These are phyloP conservation scores for Gnaphalium uliginosum DNA, from an alignment of 129 eudicot species.

Conservation along the genomic window DNA sequence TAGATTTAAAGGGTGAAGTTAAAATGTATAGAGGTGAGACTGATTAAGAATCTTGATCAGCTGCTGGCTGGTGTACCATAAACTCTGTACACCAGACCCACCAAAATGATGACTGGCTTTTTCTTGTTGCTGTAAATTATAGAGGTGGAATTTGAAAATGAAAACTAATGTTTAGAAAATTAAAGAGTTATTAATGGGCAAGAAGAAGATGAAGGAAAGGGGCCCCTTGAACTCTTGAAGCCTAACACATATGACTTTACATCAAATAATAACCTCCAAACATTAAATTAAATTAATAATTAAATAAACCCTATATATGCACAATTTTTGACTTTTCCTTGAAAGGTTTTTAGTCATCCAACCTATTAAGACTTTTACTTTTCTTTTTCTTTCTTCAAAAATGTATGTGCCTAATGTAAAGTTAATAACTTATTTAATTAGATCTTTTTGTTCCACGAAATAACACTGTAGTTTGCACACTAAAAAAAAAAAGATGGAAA, in stretches of 20 bases:
- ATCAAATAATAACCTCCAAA: slow-evolving; percentile 6
- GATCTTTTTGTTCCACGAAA: too few species aligned
- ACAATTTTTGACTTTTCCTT: slow-evolving; percentile 4
- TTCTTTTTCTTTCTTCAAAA: too few species aligned
- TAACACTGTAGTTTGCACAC: too few species aligned
- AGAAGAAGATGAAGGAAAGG: slow-evolving; percentile 13
- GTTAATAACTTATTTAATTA: too few species aligned
- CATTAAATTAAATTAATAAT: too few species aligned
- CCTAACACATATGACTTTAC: slow-evolving; percentile 5
- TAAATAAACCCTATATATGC: background rate
- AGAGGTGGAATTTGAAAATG: background rate
- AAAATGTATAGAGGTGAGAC: slow-evolving; percentile 4
- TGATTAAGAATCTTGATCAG: slow-evolving; percentile 20
- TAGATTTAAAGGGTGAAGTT: background rate
- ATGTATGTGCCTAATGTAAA: too few species aligned
- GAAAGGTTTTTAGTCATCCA: slow-evolving; percentile 8
- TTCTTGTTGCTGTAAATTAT: too few species aligned
- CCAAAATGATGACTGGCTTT: background rate
- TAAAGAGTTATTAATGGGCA: background rate
- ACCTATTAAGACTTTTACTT: slow-evolving; percentile 21
- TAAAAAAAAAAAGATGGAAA: too few species aligned
- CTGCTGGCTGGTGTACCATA: slow-evolving; percentile 23
- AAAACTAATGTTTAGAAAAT: background rate
- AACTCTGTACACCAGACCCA: slow-evolving; percentile 22
- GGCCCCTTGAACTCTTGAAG: background rate